Evolutionary conservation across 208 protist genomes (phyloP), one percentile per base, ranked within the genome.

Genomic region (Trypanosoma avium): DNA sequence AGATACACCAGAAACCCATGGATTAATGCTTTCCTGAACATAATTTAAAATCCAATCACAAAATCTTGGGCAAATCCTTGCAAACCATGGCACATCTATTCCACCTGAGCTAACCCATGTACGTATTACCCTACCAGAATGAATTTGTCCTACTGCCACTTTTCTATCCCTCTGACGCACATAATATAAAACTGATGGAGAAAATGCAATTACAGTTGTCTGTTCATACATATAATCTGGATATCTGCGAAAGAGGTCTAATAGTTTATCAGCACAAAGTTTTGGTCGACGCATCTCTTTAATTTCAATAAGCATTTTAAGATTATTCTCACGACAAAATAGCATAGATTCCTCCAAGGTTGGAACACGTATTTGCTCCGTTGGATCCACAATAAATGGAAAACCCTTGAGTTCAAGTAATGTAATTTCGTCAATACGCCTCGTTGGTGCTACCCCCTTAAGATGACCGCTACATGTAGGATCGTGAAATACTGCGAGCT

Each of bases 161-260:
- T 81, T 68, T 30, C 73, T 67, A 70, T 95, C 82, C 10, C 66
- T 70, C 60, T 75, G 61, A 12, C 91, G 80, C 10, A 86, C 75
- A 61, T 82, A 67, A 69, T 97, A 97, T 10, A 97, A 74, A 13
- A 81, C 53, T 6, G 47, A 48, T 7, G 88, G 86, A 55, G 84
- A 61, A 45, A 97, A 94, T 4, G 86, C 82, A 48, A 94, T 90
- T n/a, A 97, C 53, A n/a, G 81, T 90, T 13, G 91, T 83, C 27
- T 94, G 77, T 32, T 90, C 76, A 72, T 94, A 95, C 79, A 97
- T 89, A 61, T 92, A 92, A 33, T 91, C 84, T 19, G 84, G 79
- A 71, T 95, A 93, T 26, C 84, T 80, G 22, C 75, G 68, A 69
- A 88, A 97, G 13, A 92, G 73, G 21, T 93, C 85, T 13, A 90